These are phyloP conservation scores for Cinchona pubescens DNA, from an alignment of 257 asterid genomes.

Conservation along the genomic window DNA sequence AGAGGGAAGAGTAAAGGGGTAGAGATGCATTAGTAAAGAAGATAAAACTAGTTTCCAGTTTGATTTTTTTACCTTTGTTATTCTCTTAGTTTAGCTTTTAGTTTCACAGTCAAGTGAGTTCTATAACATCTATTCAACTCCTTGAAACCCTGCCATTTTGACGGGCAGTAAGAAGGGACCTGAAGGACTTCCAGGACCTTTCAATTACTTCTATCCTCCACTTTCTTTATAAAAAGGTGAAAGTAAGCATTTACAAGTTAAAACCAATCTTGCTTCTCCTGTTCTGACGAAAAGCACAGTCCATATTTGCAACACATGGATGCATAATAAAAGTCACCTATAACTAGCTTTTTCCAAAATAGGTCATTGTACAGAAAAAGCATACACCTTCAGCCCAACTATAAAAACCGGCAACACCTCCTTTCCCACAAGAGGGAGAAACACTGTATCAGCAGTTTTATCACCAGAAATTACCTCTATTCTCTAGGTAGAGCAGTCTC, in stretches of 20 bases:
- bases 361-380: background rate
- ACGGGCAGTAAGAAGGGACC: background rate
- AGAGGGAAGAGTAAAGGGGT: too few species aligned
- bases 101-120: background rate
- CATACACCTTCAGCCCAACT: background rate
- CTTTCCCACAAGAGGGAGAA: background rate
- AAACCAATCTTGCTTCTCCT: background rate
- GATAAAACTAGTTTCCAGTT: too few species aligned
- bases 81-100: background rate
- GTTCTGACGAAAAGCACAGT: background rate
- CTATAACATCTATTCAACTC: background rate
- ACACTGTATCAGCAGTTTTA: background rate
- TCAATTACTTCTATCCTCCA: background rate
- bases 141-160: background rate
- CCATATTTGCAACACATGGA: background rate
- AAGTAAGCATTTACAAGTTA: background rate
- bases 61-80: background rate
- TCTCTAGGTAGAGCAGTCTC: constrained; percentile 59
- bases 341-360: background rate
- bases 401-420: background rate
- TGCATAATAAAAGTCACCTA: background rate
- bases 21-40: background rate
- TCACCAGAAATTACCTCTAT: constrained; percentile 47
- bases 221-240: background rate
- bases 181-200: background rate